Evolutionary conservation across 2,329 filamentous ascomycete genomes (phyloP), one percentile per base, ranked within the genome.

Genomic region (Pseudofabraea citricarpa): DNA sequence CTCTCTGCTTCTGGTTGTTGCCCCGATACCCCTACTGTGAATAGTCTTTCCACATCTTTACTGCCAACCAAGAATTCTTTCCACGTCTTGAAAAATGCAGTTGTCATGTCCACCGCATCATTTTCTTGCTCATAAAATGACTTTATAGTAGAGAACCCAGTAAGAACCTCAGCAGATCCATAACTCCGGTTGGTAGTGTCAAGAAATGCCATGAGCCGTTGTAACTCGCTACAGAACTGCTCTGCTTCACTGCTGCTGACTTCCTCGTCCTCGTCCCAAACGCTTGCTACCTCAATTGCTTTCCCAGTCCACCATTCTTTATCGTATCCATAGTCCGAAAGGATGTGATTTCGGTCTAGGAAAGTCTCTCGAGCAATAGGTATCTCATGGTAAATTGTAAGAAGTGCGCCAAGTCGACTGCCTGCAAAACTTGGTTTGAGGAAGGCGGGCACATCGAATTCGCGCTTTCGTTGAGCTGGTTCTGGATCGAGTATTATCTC

Each of bases 131-230:
- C 36, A 41, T 7, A 22, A 24, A 19, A 13, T 33, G 45, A 53
- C 29, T 52, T 47, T n/a, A 61, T 52, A 19, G 52, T 52, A 5
- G 38, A 45, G 22, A 56, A 44, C 7, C 51, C 48, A 13, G 68
- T 60, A 5, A 82, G 58, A 5, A 65, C 62, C 43, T 77, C 74
- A 18, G 70, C 71, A 0, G 73, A 75, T 12, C 75, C 80, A 50
- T 81, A 82, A 33, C 72, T 74, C 33, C 81, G 70, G 20, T 82
- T 74, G 0, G 79, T 80, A 8, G 61, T 65, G 44, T 83, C 79
- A 3, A 84, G 67, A 48, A 84, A 83, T 8, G 78, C 79, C 65
- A 84, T 72, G 5, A 84, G 59, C 12, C 80, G 75, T 51, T 83
- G 79, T 2, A 82, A 51, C 56, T 83, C 80, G 19, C 78, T 68